These are phyloP conservation scores for Pleurozium schreberi DNA, from an alignment of 225 moss, liverwort and hornwort genomes.

Conservation along the genomic window DNA sequence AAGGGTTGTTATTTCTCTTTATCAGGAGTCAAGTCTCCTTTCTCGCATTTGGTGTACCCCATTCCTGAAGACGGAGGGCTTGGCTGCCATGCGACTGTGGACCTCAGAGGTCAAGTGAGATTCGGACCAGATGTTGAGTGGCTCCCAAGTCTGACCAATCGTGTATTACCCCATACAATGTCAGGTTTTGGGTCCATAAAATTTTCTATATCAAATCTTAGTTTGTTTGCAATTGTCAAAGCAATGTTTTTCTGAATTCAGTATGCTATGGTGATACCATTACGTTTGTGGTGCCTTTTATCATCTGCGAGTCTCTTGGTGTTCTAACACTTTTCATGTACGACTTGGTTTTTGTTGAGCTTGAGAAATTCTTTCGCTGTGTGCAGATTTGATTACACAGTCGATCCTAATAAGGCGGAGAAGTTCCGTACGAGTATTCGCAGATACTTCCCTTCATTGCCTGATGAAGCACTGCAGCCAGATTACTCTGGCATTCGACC, in stretches of 20 bases:
- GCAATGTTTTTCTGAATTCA: background rate
- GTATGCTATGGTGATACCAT: background rate
- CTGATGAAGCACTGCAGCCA: slow-evolving; percentile 65
- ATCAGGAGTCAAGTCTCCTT: slow-evolving; percentile 64
- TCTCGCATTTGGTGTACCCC: slow-evolving; percentile 80
- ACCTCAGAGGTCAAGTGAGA: slow-evolving; percentile 66
- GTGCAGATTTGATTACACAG: slow-evolving; percentile 75
- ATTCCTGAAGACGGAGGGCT: slow-evolving; percentile 95
- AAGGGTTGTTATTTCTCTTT: slow-evolving; percentile 87
- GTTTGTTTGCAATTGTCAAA: background rate
- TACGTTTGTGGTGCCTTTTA: background rate
- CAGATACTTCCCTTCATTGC: slow-evolving; percentile 72
- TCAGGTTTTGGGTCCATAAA: background rate
- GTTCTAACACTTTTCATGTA: background rate
- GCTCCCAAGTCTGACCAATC: slow-evolving; percentile 55
- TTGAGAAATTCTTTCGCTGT: background rate
- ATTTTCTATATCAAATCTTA: background rate
- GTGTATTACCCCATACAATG: slow-evolving; percentile 28
- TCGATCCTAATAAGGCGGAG: slow-evolving; percentile 59
- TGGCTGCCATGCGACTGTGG: slow-evolving; percentile 86
- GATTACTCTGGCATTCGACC: slow-evolving; percentile 85
- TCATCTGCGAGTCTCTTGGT: background rate
- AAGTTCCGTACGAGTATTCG: slow-evolving; percentile 63
- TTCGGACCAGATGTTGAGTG: slow-evolving; percentile 98
- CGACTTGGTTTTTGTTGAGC: background rate